A percentile compares a stretch with the other conserved stretches of the same genome.
Conservation (phyloP, 768 basidiomycete genomes). For the Inosperma sp. region DNA sequence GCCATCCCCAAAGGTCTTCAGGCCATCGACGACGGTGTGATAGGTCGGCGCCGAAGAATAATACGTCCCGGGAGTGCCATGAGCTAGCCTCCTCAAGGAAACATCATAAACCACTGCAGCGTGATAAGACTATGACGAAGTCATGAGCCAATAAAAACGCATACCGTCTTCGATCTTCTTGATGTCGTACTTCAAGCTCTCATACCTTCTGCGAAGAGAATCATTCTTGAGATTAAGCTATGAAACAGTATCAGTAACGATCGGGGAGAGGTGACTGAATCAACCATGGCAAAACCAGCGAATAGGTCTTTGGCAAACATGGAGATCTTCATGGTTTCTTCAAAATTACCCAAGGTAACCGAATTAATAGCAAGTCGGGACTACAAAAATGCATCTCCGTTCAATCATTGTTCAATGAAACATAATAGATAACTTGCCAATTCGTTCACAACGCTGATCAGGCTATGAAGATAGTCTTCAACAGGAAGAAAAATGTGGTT, state of each 20-base stretch:
- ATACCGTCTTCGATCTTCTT: constrained; percentile 86
- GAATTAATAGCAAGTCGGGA: constrained; percentile 76
- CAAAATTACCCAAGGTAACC: constrained; percentile 78
- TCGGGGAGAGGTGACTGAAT: constrained; percentile 2
- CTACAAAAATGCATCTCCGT: constrained; percentile 34
- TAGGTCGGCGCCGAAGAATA: constrained; percentile 43
- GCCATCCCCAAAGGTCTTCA: constrained; percentile 59
- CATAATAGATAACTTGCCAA: constrained; percentile 43
- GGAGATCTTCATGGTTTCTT: constrained; percentile 74
- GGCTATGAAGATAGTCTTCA: constrained; percentile 79
- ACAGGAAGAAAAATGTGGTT: constrained; percentile 58
- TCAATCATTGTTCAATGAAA: background rate
- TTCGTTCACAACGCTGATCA: constrained; percentile 77
- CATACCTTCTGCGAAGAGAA: constrained; percentile 65
- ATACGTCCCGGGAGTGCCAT: constrained; percentile 46
- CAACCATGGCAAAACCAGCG: constrained; percentile 79
- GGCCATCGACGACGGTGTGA: constrained; percentile 42
- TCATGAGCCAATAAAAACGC: constrained; percentile 12
- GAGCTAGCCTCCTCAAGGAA: constrained; percentile 61
- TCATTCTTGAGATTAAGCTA: constrained; percentile 85
- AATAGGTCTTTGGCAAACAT: constrained; percentile 77
- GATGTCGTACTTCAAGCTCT: constrained; percentile 80
- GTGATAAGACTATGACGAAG: background rate
- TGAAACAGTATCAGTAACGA: background rate
- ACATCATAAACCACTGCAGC: constrained; percentile 77